Evolutionary conservation across 768 basidiomycete species (phyloP), one percentile per base, ranked within the genome.

Genomic region (Xanthoconium stramineum): DNA sequence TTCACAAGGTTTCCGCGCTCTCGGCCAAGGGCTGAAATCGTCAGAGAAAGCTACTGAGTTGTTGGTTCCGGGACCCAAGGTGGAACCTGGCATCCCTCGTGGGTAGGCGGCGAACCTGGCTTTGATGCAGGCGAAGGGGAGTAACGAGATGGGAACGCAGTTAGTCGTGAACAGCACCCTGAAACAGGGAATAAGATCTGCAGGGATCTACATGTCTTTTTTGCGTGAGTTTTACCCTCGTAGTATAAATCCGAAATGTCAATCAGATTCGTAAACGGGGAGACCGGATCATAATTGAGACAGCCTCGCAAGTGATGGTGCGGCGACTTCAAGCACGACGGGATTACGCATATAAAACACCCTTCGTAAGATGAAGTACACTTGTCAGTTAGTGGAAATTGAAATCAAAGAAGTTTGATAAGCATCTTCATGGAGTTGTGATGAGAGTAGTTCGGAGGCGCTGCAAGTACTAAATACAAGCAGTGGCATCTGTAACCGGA

Each of bases 151-250:
- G 33, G 54, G 52, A 45, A 43, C 65, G 65, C 65, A 60, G 56
- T 54, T 56, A 47, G 52, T 42, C 30, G 47, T 53, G 53, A 64
- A 56, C 42, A 47, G 36, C 56, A 40, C 44, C 47, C 50, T 66
- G 61, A 64, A 66, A 66, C 64, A 36, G 38, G 24, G 43, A 57
- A 44, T 17, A 60, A 42, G 66, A 67, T 66, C 60, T 68, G 42
- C 63, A 68, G 43, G 52, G 57, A 60, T 61, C 62, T 64, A 33
- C 59, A 33, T 50, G 36, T 44, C 40, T 35, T 55, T 56, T 54
- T 50, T 48, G 24, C 56, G 37, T 33, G 39, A 33, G 50, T 57
- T 59, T 59, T 53, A 58, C n/a, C 17, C 37, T 55, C 50, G 53
- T 51, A 64, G 56, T 53, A 43, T 55, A 50, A 48, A 64, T 57